phyloP scores from a whole-genome alignment of 306 rosid species.

The Luffa acutangula region DNA sequence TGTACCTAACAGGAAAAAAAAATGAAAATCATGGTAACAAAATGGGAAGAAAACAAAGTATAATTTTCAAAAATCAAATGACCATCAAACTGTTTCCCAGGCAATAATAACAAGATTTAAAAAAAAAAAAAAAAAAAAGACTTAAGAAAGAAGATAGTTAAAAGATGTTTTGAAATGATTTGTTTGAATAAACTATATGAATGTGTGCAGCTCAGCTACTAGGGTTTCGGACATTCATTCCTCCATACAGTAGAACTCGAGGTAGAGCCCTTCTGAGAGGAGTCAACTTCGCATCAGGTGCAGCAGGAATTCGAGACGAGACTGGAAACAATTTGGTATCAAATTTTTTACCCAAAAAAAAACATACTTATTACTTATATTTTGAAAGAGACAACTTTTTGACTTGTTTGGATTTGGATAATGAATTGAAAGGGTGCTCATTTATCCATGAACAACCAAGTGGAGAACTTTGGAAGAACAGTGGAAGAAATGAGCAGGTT shows the following conservation, averaged over 20 bases:
- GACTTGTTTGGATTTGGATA: neutral
- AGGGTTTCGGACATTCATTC: conserved; percentile 53
- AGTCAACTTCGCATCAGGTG: conserved; percentile 82
- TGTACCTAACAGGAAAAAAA: too few relatives aligned
- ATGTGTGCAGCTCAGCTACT: conserved; percentile 61
- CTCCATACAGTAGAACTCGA: conserved; percentile 52
- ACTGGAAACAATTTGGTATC: conserved; percentile 73
- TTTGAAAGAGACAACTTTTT: neutral
- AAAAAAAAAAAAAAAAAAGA: too few relatives aligned
- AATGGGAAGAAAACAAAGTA: too few relatives aligned
- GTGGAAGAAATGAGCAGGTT: conserved; percentile 47
- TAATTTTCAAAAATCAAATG: too few relatives aligned
- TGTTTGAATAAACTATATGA: too few relatives aligned
- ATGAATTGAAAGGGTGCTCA: conserved; percentile 53
- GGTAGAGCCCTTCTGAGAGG: conserved; percentile 69
- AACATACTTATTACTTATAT: too few relatives aligned
- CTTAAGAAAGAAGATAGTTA: too few relatives aligned
- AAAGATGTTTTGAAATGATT: too few relatives aligned
- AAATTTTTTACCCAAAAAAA: too few relatives aligned
- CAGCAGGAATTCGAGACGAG: conserved; percentile 77
- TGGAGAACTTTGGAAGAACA: conserved; percentile 44
- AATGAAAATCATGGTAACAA: too few relatives aligned
- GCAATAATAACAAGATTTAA: too few relatives aligned
- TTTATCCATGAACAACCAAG: conserved; percentile 58
- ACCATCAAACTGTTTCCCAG: too few relatives aligned